These are phyloP conservation scores for Pulveroboletus sp. DNA, from an alignment of 768 basidiomycete genomes.

Conservation along the genomic window DNA sequence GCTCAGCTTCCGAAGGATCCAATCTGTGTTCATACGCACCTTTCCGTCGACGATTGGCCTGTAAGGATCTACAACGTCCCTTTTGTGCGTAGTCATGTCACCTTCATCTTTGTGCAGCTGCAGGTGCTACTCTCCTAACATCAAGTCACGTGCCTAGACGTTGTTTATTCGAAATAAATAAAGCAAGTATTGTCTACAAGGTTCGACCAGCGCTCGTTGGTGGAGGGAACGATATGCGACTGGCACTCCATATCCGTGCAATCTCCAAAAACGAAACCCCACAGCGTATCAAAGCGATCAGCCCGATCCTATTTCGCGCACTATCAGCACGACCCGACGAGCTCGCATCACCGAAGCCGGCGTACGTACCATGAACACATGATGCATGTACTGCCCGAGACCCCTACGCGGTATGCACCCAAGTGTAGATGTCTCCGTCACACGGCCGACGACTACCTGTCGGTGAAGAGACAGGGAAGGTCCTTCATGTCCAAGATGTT, in stretches of 20 bases:
- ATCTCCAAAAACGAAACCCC: background rate
- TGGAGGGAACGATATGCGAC: background rate
- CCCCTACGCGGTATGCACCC: background rate
- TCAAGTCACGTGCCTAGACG: background rate
- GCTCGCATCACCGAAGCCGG: background rate
- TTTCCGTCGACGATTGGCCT: constrained; percentile 15
- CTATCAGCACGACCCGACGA: background rate
- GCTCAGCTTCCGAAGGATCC: background rate
- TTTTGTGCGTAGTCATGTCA: constrained; percentile 9
- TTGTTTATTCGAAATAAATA: constrained; percentile 11
- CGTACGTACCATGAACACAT: constrained; percentile 12
- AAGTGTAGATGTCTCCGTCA: background rate
- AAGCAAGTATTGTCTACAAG: background rate
- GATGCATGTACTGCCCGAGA: background rate
- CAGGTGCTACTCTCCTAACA: too few relatives aligned
- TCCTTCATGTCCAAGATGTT: constrained; percentile 63
- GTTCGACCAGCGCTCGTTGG: too few relatives aligned
- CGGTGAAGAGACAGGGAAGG: constrained; percentile 52
- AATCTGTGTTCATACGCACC: constrained; percentile 4
- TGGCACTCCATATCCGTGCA: background rate
- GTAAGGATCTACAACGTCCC: constrained; percentile 23
- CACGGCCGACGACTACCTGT: constrained; percentile 37
- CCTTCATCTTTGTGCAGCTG: too few relatives aligned
- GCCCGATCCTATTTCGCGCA: background rate
- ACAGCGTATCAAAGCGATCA: background rate